These are phyloP conservation scores for Populus tremula DNA, from an alignment of 345 rosid species.

Conservation along the genomic window DNA sequence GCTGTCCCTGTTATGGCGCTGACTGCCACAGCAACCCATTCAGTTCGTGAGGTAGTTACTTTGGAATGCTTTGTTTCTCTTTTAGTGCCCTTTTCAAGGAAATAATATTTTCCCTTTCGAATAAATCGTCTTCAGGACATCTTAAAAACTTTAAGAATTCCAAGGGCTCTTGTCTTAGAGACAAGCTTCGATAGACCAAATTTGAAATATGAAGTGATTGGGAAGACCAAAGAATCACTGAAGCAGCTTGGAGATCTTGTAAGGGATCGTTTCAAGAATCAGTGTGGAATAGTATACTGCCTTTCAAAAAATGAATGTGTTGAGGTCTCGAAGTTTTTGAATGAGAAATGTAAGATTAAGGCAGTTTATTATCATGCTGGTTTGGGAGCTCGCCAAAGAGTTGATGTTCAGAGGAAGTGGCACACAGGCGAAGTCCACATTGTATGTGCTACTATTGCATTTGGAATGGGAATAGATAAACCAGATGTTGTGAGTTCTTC, in stretches of 20 bases:
- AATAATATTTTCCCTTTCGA: conserved; percentile 2
- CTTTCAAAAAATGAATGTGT: conserved; percentile 84
- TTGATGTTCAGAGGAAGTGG: conserved; percentile 81
- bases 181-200: conserved; percentile 94
- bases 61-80: neutral
- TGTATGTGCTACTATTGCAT: conserved; percentile 88
- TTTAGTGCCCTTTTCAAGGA: neutral
- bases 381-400: conserved; percentile 67
- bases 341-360: conserved; percentile 69
- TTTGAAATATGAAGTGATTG: conserved; percentile 77
- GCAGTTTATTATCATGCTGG: conserved; percentile 79
- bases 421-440: conserved; percentile 71
- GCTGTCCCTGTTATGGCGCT: conserved; percentile 74
- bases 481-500: conserved; percentile 67
- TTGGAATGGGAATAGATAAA: conserved; percentile 98
- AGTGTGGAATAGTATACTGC: conserved; percentile 80
- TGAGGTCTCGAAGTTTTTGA: conserved; percentile 72
- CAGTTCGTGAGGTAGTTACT: conserved; percentile 63
- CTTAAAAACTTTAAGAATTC: conserved; percentile 66
- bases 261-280: conserved; percentile 59
- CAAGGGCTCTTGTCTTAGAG: conserved; percentile 72
- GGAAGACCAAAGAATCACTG: conserved; percentile 66
- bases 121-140: conserved; percentile 59
- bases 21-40: conserved; percentile 80
- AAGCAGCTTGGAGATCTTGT: conserved; percentile 80